Conservation (phyloP, 2,329 filamentous ascomycete genomes). For the Neocatenulostroma microsporum region DNA sequence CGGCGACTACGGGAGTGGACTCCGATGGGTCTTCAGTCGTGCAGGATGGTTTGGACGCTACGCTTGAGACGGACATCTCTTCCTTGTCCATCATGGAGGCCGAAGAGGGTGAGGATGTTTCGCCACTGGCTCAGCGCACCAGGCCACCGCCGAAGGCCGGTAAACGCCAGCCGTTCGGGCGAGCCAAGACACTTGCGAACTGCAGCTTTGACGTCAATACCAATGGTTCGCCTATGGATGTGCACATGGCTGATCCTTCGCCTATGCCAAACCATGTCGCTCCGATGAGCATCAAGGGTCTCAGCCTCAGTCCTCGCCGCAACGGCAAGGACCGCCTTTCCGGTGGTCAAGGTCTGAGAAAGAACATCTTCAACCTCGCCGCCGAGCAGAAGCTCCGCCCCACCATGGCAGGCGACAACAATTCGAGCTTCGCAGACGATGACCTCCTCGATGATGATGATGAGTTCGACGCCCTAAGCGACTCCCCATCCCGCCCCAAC, state of each 20-base stretch:
- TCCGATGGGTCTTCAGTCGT: conserved; percentile 11
- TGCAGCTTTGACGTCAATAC: conserved; percentile 36
- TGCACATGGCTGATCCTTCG: conserved; percentile 86
- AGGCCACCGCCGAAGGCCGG: conserved; percentile 51
- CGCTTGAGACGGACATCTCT: conserved; percentile 70
- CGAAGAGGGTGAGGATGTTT: conserved; percentile 44
- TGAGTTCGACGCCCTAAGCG: conserved; percentile 18
- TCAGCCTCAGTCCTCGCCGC: conserved; percentile 80
- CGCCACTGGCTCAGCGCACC: conserved; percentile 54
- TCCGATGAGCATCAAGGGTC: conserved; percentile 60
- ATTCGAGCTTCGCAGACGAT: conserved; percentile 49
- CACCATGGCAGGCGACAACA: conserved; percentile 34
- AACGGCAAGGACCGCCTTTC: conserved; percentile 43
- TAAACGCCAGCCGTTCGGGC: conserved; percentile 59
- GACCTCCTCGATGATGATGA: conserved; percentile 35
- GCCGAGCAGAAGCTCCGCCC: conserved; percentile 40
- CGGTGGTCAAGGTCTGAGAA: conserved; percentile 16
- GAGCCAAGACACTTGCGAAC: conserved; percentile 68
- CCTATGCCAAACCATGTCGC: conserved; percentile 48
- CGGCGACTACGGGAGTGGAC: conserved; percentile 13
- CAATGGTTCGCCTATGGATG: conserved; percentile 72
- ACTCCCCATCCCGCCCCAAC: conserved; percentile 56
- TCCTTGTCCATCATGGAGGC: conserved; percentile 55
- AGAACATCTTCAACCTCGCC: conserved; percentile 66
- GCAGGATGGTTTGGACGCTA: conserved; percentile 46